A percentile compares a stretch with the other conserved stretches of the same genome.
These are phyloP conservation scores for Phyllosticta paracitricarpa DNA, from an alignment of 2,329 filamentous ascomycete genomes.

Conservation along the genomic window DNA sequence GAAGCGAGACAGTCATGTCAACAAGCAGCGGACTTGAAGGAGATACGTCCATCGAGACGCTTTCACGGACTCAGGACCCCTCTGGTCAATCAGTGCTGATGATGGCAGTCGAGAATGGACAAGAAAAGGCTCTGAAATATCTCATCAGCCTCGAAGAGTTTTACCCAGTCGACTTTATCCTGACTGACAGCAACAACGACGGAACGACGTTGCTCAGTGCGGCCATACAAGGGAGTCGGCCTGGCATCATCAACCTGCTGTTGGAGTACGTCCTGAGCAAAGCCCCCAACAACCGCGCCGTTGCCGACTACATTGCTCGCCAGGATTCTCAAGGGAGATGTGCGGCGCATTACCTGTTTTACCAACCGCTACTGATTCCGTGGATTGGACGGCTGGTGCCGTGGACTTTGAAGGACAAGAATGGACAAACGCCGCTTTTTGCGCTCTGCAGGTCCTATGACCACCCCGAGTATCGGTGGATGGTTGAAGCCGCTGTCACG, in stretches of 20 bases:
- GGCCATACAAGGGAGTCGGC: constrained; percentile 75
- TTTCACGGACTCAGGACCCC: constrained; percentile 60
- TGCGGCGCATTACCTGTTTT: constrained; percentile 91
- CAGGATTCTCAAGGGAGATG: constrained; percentile 83
- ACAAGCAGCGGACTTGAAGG: constrained; percentile 65
- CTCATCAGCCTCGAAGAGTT: constrained; percentile 67
- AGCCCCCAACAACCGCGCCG: constrained; percentile 43
- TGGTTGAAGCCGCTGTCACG: constrained; percentile 75
- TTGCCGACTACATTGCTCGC: constrained; percentile 59
- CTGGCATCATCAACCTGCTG: constrained; percentile 63
- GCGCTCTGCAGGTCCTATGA: constrained; percentile 93
- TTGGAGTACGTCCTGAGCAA: constrained; percentile 57
- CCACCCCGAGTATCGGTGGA: constrained; percentile 71
- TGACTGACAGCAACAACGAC: constrained; percentile 81
- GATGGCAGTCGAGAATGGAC: constrained; percentile 49
- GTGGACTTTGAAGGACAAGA: constrained; percentile 87
- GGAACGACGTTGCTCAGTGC: constrained; percentile 83
- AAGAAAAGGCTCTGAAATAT: constrained; percentile 65
- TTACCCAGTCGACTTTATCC: constrained; percentile 59
- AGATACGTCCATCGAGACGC: constrained; percentile 71
- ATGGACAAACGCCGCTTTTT: constrained; percentile 95
- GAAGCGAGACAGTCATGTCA: constrained; percentile 68
- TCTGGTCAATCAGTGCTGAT: constrained; percentile 69
- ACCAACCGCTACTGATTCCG: constrained; percentile 70
- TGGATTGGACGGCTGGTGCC: constrained; percentile 68